Conservation (phyloP, 176 grass and related monocot species). For the Rhipidocladum racemiflorum region DNA sequence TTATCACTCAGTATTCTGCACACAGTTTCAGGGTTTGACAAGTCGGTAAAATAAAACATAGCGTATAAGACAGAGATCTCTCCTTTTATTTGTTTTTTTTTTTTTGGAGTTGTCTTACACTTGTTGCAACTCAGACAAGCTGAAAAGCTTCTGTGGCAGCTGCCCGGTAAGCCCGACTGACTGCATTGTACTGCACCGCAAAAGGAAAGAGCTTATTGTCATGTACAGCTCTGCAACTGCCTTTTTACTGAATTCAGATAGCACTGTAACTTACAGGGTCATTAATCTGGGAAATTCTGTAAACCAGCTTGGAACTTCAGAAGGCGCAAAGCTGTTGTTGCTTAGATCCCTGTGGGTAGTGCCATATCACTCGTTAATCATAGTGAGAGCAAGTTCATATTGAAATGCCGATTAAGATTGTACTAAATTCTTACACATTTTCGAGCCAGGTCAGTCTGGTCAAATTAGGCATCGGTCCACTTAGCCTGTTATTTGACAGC, state of each 20-base stretch:
- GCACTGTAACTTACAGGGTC: constrained; percentile 47
- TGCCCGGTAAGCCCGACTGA: constrained; percentile 52
- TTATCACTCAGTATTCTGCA: constrained; percentile 71
- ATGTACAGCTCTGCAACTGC: not conserved
- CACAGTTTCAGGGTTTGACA: not conserved
- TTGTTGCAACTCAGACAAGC: constrained; percentile 36
- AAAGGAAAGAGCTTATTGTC: not conserved
- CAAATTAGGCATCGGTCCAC: constrained; percentile 64
- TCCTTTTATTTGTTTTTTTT: not conserved
- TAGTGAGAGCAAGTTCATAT: constrained; percentile 13
- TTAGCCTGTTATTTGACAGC: constrained; percentile 63
- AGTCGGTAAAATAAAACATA: constrained; percentile 23
- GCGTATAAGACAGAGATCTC: not conserved
- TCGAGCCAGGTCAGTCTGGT: constrained; percentile 32
- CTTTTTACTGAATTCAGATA: not conserved
- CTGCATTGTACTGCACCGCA: constrained; percentile 49
- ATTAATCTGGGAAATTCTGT: constrained; percentile 29
- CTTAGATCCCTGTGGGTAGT: constrained; percentile 67
- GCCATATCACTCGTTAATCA: constrained; percentile 13
- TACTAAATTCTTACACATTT: constrained; percentile 70
- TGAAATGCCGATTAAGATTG: not conserved
- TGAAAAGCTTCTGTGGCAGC: constrained; percentile 60
- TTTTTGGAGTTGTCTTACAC: constrained; percentile 66
- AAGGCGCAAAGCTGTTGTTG: constrained; percentile 63
- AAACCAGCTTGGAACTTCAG: constrained; percentile 67